phyloP scores from a whole-genome alignment of 768 basidiomycete species.

The Coprinopsis strossmayeri region DNA sequence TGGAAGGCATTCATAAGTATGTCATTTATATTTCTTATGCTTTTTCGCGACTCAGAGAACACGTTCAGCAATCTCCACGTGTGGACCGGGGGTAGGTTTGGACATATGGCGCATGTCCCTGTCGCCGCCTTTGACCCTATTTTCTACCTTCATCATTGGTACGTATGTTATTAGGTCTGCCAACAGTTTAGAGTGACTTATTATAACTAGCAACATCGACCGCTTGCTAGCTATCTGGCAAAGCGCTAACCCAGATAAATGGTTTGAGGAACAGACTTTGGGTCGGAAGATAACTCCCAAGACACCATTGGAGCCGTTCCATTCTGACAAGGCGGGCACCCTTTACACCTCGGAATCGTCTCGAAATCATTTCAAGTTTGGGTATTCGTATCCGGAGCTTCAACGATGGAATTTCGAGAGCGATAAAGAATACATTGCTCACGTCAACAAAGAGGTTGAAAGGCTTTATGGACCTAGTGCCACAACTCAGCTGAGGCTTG shows the following conservation, averaged over 20 bases:
- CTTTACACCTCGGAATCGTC: neutral
- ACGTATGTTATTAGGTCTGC: neutral
- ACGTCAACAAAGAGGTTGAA: neutral
- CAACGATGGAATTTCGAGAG: neutral
- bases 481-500: neutral
- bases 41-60: too few relatives aligned
- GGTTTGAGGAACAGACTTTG: neutral
- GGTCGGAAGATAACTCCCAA: neutral
- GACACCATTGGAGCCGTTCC: neutral
- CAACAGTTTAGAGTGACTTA: neutral
- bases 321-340: neutral
- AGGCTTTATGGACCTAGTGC: neutral
- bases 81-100: neutral
- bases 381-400: neutral
- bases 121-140: constrained; percentile 1
- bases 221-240: neutral
- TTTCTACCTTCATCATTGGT: neutral
- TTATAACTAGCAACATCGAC: neutral
- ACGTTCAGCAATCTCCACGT: neutral
- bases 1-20: neutral
- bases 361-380: neutral
- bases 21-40: neutral
- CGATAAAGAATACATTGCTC: neutral
- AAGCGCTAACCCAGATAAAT: neutral
- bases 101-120: neutral